Evolutionary conservation across 176 grass and related monocot genomes (phyloP), one percentile per base, ranked within the genome.

Genomic region (Poa pratensis): DNA sequence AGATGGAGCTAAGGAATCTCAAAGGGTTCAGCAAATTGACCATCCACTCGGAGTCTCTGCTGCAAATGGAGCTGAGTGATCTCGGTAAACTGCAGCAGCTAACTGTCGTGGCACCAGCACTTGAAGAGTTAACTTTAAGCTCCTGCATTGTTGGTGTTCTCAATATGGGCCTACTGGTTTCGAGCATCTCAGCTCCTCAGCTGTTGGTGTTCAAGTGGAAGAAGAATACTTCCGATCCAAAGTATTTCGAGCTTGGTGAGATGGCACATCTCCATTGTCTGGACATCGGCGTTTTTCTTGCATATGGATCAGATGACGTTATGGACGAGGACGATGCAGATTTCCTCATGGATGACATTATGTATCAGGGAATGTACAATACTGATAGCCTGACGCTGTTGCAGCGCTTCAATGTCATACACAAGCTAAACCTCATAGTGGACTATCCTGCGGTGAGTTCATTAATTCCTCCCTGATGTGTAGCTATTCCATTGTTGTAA

Each of bases 31-130:
- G 1, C 24, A 63, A 5, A 63, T 16, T 63, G 66, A 28, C 27
- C 16, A 81, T 80, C 34, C 17, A n/a, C 5, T 87, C 78, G 0
- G 12, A 73, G 16, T 49, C 76, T 19, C 84, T 87, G 10, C 62
- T 66, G 4, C 28, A 35, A 35, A 18, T 67, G 64, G 16, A 35
- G 64, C 30, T 67, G 30, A 67, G 2, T 1, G 0, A 22, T 17
- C 4, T 87, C 16, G 2, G 7, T 37, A 16, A 19, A 16, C 6
- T 18, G 15, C 28, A 18, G 6, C 63, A 35, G 64, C 28, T 67
- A 17, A 67, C 64, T 35, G 30, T 67, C 15, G 7, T 32, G 5
- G 30, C 64, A 6, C 64, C 64, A 5, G 15, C 16, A 9, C 30
- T 67, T 19, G 2, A 67, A 3, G 28, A 67, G 26, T 30, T 66